These are phyloP conservation scores for Gymnopilus junonius DNA, from an alignment of 768 basidiomycete genomes.

Conservation along the genomic window DNA sequence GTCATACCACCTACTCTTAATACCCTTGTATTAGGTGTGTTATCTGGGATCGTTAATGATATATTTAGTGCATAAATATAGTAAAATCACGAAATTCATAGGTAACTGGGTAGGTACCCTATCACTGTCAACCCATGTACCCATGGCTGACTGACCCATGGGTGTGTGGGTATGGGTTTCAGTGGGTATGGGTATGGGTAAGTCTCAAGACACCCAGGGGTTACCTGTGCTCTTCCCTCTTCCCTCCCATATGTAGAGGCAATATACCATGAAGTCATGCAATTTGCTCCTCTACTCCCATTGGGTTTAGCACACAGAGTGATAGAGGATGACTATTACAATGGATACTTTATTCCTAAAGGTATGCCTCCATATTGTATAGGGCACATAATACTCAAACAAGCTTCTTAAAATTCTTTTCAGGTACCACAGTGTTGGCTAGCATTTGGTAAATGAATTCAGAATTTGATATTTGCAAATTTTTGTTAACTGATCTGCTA, in stretches of 20 bases:
- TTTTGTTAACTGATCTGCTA: neutral
- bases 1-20: no score
- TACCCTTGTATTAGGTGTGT: no score
- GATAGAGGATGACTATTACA: conserved; percentile 43
- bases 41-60: no score
- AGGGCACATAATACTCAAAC: neutral
- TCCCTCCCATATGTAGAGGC: conserved; percentile 36
- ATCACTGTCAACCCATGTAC: no score
- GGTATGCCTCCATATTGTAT: conserved; percentile 27
- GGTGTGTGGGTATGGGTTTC: neutral
- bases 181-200: neutral
- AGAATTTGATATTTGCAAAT: neutral
- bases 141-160: neutral
- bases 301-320: conserved; percentile 34
- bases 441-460: conserved; percentile 1
- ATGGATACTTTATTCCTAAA: conserved; percentile 43
- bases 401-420: neutral
- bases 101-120: no score
- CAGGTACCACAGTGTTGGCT: neutral
- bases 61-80: no score
- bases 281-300: conserved; percentile 1
- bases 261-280: conserved; percentile 15
- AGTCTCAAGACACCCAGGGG: neutral
- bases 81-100: no score
- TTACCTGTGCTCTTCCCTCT: conserved; percentile 19